These are phyloP conservation scores for Moesziomyces globuligerus DNA, from an alignment of 1,284 basidiomycete species.

Conservation along the genomic window DNA sequence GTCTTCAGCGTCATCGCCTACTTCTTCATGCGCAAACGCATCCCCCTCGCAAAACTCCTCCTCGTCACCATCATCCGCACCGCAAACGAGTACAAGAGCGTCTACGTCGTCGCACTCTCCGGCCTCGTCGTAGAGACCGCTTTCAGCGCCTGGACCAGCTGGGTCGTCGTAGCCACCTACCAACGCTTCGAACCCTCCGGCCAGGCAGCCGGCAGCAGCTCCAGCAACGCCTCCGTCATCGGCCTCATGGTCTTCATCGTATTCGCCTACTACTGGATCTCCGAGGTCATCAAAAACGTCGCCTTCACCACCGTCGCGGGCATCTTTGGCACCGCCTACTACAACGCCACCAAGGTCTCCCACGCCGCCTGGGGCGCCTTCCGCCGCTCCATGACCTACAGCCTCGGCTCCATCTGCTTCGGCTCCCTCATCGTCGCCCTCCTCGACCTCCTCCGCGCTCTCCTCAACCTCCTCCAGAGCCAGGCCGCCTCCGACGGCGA, in stretches of 20 bases:
- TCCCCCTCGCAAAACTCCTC: constrained; percentile 59
- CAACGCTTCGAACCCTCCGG: constrained; percentile 56
- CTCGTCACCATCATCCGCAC: constrained; percentile 57
- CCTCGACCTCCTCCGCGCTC: constrained; percentile 78
- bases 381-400: constrained; percentile 81
- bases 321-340: constrained; percentile 60
- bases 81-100: constrained; percentile 55
- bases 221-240: constrained; percentile 47
- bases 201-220: constrained; percentile 33
- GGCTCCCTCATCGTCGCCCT: constrained; percentile 88
- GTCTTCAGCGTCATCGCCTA: constrained; percentile 57
- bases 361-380: constrained; percentile 74
- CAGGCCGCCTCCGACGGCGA: constrained; percentile 80
- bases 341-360: constrained; percentile 72
- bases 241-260: constrained; percentile 62
- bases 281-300: constrained; percentile 62
- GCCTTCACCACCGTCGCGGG: constrained; percentile 59
- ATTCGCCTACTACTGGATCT: constrained; percentile 56
- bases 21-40: constrained; percentile 60
- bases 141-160: constrained; percentile 56
- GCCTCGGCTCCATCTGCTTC: constrained; percentile 88
- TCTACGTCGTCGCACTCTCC: constrained; percentile 54
- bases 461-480: constrained; percentile 76
- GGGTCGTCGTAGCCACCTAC: constrained; percentile 59
- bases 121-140: constrained; percentile 53